Conservation (phyloP, 495 filamentous ascomycete species). For the Evernia prunastri region DNA sequence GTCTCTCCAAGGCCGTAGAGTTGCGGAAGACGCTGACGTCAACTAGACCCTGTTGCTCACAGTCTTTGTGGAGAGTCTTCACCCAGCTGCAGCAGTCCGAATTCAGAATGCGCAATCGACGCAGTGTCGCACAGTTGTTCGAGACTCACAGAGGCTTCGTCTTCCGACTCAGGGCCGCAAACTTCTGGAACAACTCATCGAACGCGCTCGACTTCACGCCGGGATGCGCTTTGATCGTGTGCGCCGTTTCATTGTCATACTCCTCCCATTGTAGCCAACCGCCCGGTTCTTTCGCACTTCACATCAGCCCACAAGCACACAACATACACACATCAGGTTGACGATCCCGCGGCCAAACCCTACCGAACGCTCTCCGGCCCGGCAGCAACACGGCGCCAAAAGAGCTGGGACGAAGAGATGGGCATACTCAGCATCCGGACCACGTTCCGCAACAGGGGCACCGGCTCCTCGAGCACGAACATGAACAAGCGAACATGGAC, state of each 20-base stretch:
- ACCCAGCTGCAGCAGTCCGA: too few relatives aligned
- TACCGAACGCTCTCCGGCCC: neutral
- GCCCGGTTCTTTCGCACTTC: neutral
- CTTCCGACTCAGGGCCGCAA: neutral
- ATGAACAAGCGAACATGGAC: conserved; percentile 2
- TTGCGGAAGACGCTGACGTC: too few relatives aligned
- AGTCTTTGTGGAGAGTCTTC: too few relatives aligned
- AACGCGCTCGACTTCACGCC: neutral
- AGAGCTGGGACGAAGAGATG: neutral
- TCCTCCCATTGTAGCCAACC: neutral
- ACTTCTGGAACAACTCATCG: neutral
- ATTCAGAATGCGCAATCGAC: too few relatives aligned
- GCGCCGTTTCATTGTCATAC: neutral
- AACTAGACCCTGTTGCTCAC: too few relatives aligned
- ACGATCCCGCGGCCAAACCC: too few relatives aligned
- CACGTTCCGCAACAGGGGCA: neutral
- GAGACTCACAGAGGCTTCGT: neutral
- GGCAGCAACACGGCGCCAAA: neutral
- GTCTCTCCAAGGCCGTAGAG: too few relatives aligned
- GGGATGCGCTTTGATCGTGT: neutral
- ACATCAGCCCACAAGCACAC: neutral
- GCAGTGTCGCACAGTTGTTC: too few relatives aligned
- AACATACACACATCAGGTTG: too few relatives aligned
- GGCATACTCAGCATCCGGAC: conserved; percentile 1
- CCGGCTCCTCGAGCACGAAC: neutral